Conservation (phyloP, 352 stramenopile species). For the Globisporangium takayamanum region DNA sequence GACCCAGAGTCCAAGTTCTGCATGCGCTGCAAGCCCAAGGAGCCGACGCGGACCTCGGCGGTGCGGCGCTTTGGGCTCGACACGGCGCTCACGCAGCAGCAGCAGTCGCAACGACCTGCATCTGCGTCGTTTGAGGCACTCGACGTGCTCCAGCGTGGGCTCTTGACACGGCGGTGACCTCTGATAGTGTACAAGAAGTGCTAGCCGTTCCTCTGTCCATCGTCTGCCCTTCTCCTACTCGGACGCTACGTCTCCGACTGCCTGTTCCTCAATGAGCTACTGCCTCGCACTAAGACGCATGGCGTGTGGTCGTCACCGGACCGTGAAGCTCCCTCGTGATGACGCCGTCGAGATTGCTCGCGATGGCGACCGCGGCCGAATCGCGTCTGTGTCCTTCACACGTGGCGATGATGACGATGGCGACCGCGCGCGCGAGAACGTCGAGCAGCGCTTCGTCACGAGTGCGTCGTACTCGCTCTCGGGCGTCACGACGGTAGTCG, state of each 20-base stretch:
- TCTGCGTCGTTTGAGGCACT: constrained; percentile 6
- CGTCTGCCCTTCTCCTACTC: too few relatives aligned
- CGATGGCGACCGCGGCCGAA: constrained; percentile 6
- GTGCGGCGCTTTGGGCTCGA: background rate
- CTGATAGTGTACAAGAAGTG: background rate
- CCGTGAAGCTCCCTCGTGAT: constrained; percentile 6
- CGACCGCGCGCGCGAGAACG: constrained; percentile 20
- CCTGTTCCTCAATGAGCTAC: too few relatives aligned
- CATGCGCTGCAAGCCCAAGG: constrained; percentile 11
- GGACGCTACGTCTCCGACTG: too few relatives aligned
- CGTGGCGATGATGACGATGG: background rate
- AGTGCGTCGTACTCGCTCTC: constrained; percentile 13
- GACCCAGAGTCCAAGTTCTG: constrained; percentile 10
- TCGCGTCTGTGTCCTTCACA: background rate
- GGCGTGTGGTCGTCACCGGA: constrained; percentile 1
- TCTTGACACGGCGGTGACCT: constrained; percentile 7
- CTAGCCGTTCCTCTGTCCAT: too few relatives aligned
- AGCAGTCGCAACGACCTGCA: background rate
- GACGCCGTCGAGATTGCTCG: constrained; percentile 2
- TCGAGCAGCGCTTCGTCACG: constrained; percentile 17
- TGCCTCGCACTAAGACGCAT: too few relatives aligned
- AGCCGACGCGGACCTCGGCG: background rate
- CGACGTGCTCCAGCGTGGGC: constrained; percentile 3
- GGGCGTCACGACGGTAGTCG: background rate
- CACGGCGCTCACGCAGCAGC: background rate